phyloP scores from a whole-genome alignment of 1,139 yeast species.

The Sugiyamaella grinbergsii region DNA sequence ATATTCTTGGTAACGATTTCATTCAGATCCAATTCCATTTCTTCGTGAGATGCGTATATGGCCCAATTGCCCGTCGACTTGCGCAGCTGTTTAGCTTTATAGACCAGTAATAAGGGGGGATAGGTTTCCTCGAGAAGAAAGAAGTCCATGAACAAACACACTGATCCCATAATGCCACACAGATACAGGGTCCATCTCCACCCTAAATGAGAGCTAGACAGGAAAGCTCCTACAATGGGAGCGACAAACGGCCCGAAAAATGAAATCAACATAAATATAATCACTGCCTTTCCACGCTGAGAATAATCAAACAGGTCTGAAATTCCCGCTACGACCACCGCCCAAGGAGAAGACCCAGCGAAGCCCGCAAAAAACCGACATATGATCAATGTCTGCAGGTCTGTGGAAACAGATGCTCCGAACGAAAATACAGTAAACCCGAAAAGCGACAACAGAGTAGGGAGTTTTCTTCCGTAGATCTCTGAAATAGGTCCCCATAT shows the following conservation, averaged over 20 bases:
- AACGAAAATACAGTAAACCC: slow-evolving; percentile 63
- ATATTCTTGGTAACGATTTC: slow-evolving; percentile 71
- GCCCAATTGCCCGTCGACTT: slow-evolving; percentile 68
- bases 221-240: slow-evolving; percentile 50
- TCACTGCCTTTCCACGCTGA: slow-evolving; percentile 67
- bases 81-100: slow-evolving; percentile 51
- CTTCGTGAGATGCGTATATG: slow-evolving; percentile 81
- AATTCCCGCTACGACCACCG: slow-evolving; percentile 77
- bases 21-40: slow-evolving; percentile 58
- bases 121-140: slow-evolving; percentile 54
- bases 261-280: slow-evolving; percentile 63
- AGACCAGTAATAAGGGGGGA: slow-evolving; percentile 46
- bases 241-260: slow-evolving; percentile 75
- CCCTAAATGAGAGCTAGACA: slow-evolving; percentile 45
- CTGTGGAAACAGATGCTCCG: slow-evolving; percentile 71
- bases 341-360: slow-evolving; percentile 77
- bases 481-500: slow-evolving; percentile 82
- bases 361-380: slow-evolving; percentile 79
- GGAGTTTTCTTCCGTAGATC: slow-evolving; percentile 65
- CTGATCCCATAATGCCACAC: slow-evolving; percentile 51
- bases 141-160: slow-evolving; percentile 40
- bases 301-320: slow-evolving; percentile 68
- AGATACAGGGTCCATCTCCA: slow-evolving; percentile 64
- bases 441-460: slow-evolving; percentile 57
- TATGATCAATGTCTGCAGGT: slow-evolving; percentile 68